Base-by-base conservation (phyloP, 345 rosid species). In the Hibiscus tridactylites region DNA sequence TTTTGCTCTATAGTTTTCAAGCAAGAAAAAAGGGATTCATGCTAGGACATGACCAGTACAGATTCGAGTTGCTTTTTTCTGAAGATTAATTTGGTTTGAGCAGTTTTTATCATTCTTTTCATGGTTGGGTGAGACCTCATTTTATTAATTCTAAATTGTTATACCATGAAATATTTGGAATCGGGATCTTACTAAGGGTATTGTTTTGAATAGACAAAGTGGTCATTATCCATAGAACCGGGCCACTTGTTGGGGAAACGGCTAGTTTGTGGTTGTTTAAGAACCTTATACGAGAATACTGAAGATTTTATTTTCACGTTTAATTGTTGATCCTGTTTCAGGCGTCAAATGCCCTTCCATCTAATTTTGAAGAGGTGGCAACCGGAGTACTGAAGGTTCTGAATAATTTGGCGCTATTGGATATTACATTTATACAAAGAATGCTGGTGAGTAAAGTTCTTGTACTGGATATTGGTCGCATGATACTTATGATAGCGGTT, bases 301-400 rank as follows among this genome's bases (percentile, higher is more conserved):
- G 6, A 66, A 47, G 60, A 52, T 50, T 9, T 37, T 4, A 26
- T 53, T 64, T 73, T 46, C 19, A 52, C 17, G 12, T 49, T 33
- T 74, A 47, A 59, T 46, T 7, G 26, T 72, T 58, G 63, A 10
- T 76, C 61, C 64, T 61, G n/a, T 75, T 81, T 58, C 78, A 90
- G 95, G 88, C 76, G 11, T 80, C 90, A 67, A 78, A 83, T 74
- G 74, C 79, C 47, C 90, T 90, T 81, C 91, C 95, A 47, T 85
- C 87, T 64, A 90, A 90, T 81, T 85, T 90, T 73, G 92, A 90
- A 77, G 92, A 87, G 82, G 90, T 86, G 61, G 88, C 90, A 70
- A 83, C 92, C 68, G 95, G 89, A 59, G 95, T 87, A 65, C 82
- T 90, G 80, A 90, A 84, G 80, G 84, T 87, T 74, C 75, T 90